phyloP scores from a whole-genome alignment of 345 rosid genomes.

The Balakata baccata region DNA sequence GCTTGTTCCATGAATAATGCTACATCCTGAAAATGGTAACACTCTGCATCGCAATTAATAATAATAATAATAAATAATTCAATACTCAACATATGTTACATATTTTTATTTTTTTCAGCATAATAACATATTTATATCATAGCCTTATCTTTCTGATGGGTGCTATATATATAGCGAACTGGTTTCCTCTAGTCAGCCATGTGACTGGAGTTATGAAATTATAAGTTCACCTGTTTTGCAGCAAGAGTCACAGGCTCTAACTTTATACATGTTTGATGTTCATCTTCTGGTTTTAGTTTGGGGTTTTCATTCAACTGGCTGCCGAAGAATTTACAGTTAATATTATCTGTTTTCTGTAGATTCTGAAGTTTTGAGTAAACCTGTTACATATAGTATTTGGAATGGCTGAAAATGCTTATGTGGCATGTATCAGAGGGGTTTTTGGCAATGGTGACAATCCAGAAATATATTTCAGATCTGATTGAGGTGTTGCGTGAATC shows the following conservation, averaged over 20 bases:
- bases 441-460: conserved; percentile 6
- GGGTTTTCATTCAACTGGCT: neutral
- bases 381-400: conserved; percentile 3
- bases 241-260: conserved; percentile 1
- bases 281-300: neutral
- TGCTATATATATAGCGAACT: neutral
- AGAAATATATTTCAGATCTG: conserved; percentile 1
- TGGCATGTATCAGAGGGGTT: conserved; percentile 12
- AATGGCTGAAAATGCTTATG: conserved; percentile 15
- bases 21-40: too few relatives aligned
- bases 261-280: conserved; percentile 2
- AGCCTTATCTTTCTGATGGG: neutral
- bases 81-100: neutral
- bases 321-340: neutral
- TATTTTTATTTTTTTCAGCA: neutral
- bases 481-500: conserved; percentile 14
- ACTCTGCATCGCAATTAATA: too few relatives aligned
- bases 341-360: conserved; percentile 22
- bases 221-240: conserved; percentile 10
- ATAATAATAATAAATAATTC: neutral
- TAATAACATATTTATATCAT: neutral
- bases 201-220: neutral
- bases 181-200: too few relatives aligned
- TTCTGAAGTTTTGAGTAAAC: conserved; percentile 34
- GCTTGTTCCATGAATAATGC: neutral